phyloP scores from a whole-genome alignment of 1,284 basidiomycete species.

The Trichosporon coremiiforme region DNA sequence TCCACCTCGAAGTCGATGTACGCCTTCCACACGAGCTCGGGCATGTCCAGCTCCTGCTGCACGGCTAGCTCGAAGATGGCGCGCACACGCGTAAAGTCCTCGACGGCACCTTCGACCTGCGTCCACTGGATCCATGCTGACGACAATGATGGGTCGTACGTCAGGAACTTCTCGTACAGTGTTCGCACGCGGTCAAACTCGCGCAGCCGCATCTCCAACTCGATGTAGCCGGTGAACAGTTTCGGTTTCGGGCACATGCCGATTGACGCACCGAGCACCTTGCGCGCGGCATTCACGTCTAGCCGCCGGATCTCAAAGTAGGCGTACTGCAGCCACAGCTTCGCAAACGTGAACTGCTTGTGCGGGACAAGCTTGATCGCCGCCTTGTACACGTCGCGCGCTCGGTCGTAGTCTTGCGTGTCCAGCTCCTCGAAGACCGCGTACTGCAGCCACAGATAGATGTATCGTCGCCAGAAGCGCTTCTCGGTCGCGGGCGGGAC shows the following conservation, averaged over 20 bases:
- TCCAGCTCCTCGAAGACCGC: conserved; percentile 97
- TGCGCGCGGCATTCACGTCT: conserved; percentile 81
- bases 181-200: conserved; percentile 94
- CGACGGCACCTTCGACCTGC: conserved; percentile 87
- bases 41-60: conserved; percentile 95
- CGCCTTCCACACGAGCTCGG: conserved; percentile 91
- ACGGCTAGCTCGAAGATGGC: conserved; percentile 95
- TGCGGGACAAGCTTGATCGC: conserved; percentile 88
- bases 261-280: conserved; percentile 84
- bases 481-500: conserved; percentile 72
- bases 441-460: conserved; percentile 87
- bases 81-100: conserved; percentile 87
- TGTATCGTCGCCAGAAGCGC: conserved; percentile 87
- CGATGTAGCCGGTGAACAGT: conserved; percentile 90
- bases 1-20: conserved; percentile 89
- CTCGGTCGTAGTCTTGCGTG: conserved; percentile 80
- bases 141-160: conserved; percentile 80
- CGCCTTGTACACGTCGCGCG: conserved; percentile 90
- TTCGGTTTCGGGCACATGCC: conserved; percentile 96
- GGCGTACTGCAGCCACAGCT: conserved; percentile 88
- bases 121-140: conserved; percentile 97
- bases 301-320: conserved; percentile 87
- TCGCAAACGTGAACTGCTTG: conserved; percentile 95
- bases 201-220: conserved; percentile 70
- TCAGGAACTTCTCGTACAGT: conserved; percentile 92